These are phyloP conservation scores for Penicillium coprophilum DNA, from an alignment of 495 filamentous ascomycete species.

Conservation along the genomic window DNA sequence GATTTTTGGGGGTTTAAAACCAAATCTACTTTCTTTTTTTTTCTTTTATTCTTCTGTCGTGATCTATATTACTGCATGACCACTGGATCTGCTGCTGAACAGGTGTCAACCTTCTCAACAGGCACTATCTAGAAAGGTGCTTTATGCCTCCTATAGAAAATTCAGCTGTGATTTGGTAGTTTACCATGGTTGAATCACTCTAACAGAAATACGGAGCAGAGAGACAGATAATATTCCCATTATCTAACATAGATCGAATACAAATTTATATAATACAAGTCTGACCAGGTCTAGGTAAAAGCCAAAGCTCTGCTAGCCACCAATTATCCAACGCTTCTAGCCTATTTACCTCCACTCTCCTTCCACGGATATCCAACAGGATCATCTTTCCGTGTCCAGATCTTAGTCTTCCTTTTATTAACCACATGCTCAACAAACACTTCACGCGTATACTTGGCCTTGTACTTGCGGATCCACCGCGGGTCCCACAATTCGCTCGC, in stretches of 20 bases:
- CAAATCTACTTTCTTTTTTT: neutral
- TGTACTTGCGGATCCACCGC: conserved; percentile 74
- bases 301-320: neutral
- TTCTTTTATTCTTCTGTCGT: too few species aligned
- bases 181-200: neutral
- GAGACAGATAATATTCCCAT: neutral
- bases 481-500: conserved; percentile 97
- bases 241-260: neutral
- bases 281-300: neutral
- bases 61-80: too few species aligned
- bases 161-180: neutral
- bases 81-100: too few species aligned
- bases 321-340: neutral
- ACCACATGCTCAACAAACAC: conserved; percentile 77
- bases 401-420: conserved; percentile 84
- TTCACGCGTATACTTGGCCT: conserved; percentile 69
- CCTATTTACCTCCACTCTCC: conserved; percentile 50
- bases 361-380: conserved; percentile 76
- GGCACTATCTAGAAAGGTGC: neutral
- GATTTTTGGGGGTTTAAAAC: neutral
- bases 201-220: neutral
- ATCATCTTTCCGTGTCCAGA: conserved; percentile 86
- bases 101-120: too few species aligned
- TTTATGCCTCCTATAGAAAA: neutral
- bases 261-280: conserved; percentile 6